Percentiles rank a stretch among this genome's conserved stretches.
Evolutionary conservation across 768 basidiomycete species (phyloP).

Genomic region (Russula ochroleuca): DNA sequence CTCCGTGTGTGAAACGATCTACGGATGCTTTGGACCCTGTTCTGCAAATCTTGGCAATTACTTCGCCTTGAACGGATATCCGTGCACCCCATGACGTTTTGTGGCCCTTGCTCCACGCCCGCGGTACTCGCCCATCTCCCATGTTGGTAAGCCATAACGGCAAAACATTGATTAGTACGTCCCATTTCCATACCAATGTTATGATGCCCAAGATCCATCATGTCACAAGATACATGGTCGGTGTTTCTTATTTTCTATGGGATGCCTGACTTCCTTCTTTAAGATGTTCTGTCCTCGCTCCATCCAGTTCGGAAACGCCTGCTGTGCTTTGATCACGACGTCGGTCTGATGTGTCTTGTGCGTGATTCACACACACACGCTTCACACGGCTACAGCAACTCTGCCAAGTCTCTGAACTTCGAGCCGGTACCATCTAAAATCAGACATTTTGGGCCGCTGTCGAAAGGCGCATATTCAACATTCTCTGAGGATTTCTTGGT

Average conservation of each 20-base stretch:
- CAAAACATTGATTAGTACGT: not conserved
- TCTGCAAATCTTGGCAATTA: not conserved
- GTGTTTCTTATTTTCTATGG: not conserved
- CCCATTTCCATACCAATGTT: not conserved
- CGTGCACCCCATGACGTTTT: not conserved
- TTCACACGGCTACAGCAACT: not conserved
- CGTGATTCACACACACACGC: not conserved
- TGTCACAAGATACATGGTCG: not conserved
- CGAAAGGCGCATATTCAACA: not conserved
- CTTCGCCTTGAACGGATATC: not conserved
- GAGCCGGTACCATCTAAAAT: not conserved
- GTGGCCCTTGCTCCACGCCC: not conserved
- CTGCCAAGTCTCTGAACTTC: not conserved
- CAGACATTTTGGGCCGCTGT: not conserved
- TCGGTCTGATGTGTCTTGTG: not conserved
- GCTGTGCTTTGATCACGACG: not conserved
- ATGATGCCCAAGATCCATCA: not conserved
- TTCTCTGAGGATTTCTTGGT: not conserved
- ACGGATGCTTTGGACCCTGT: not conserved
- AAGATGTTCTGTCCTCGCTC: not conserved
- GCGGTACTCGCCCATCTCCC: not conserved
- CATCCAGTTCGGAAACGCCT: not conserved
- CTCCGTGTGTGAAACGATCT: not conserved
- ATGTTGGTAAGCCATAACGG: not conserved
- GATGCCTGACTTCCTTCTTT: constrained; percentile 3